Evolutionary conservation across 805 yeast species (phyloP).

Genomic region (Candida incommunis): DNA sequence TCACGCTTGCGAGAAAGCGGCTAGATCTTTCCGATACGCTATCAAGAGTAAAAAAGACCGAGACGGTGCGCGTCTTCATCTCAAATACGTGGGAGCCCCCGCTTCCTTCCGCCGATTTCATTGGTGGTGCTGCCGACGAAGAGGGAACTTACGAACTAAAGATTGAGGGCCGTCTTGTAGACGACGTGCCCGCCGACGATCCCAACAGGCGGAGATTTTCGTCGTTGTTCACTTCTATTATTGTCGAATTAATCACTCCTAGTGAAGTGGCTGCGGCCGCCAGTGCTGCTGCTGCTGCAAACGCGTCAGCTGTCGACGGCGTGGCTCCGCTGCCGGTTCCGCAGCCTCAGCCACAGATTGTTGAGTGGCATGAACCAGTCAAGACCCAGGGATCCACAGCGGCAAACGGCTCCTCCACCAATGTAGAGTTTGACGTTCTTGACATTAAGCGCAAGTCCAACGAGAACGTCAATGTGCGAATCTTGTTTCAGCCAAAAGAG

Average conservation of each 20-base stretch:
- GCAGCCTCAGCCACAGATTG: conserved; percentile 26
- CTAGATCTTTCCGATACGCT: conserved; percentile 68
- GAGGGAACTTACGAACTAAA: conserved; percentile 28
- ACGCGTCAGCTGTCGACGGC: conserved; percentile 2
- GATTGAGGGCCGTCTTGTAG: conserved; percentile 70
- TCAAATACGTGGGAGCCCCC: conserved; percentile 77
- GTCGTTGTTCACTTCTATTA: conserved; percentile 67
- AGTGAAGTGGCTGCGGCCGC: conserved; percentile 11
- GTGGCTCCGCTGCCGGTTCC: neutral
- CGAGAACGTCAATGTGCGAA: conserved; percentile 47
- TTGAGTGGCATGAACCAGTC: conserved; percentile 83
- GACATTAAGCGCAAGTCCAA: conserved; percentile 74
- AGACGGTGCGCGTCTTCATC: conserved; percentile 61
- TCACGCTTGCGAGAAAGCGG: conserved; percentile 68
- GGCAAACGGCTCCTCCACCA: conserved; percentile 5
- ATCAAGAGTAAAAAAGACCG: conserved; percentile 34
- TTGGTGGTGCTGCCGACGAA: conserved; percentile 9
- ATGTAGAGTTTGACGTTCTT: conserved; percentile 68
- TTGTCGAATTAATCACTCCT: conserved; percentile 49
- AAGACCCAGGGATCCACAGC: conserved; percentile 18
- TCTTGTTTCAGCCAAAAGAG: conserved; percentile 72
- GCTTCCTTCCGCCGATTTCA: conserved; percentile 41
- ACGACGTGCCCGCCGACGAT: conserved; percentile 36
- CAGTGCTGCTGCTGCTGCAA: conserved; percentile 20
- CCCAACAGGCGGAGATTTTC: conserved; percentile 50